A percentile compares a stretch with the other conserved stretches of the same genome.
These are phyloP conservation scores for Strombidium stylifer DNA, from an alignment of 73 alveolate species.

Conservation along the genomic window DNA sequence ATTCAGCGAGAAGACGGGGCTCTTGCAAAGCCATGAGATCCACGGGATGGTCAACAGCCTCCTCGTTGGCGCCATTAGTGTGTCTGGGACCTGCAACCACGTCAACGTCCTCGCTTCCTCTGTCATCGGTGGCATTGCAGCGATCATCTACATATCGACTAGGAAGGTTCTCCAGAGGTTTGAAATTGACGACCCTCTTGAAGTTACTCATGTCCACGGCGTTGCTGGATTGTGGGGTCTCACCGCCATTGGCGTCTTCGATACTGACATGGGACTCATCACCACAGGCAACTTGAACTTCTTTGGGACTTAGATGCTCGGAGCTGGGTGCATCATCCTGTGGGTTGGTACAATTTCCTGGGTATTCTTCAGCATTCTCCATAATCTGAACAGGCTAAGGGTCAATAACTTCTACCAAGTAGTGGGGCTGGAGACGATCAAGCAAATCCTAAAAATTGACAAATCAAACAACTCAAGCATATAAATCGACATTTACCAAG, in stretches of 20 bases:
- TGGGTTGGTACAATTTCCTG: too few relatives aligned
- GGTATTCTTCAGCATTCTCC: too few relatives aligned
- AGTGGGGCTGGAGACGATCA: too few relatives aligned
- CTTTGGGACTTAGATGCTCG: conserved; percentile 4
- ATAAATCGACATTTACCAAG: too few relatives aligned
- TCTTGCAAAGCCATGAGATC: too few relatives aligned
- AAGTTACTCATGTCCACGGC: conserved; percentile 62
- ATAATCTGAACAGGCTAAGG: too few relatives aligned
- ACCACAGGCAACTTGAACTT: conserved; percentile 1
- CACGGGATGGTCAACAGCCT: too few relatives aligned
- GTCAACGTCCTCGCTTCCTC: conserved; percentile 55
- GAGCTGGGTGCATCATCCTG: conserved; percentile 2
- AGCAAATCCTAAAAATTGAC: too few relatives aligned
- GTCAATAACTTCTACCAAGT: too few relatives aligned
- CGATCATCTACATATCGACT: conserved; percentile 30
- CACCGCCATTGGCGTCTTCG: conserved; percentile 42
- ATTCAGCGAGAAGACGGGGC: too few relatives aligned
- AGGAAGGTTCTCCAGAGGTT: conserved; percentile 11
- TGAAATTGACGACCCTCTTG: conserved; percentile 71
- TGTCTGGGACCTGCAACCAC: conserved; percentile 51
- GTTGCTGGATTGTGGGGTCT: conserved; percentile 63
- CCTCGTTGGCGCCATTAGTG: conserved; percentile 55
- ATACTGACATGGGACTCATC: conserved; percentile 36
- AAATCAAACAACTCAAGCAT: too few relatives aligned
- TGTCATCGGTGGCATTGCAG: conserved; percentile 56